Base-by-base conservation (phyloP, 208 protist species). In the Crithidia sp. region DNA sequence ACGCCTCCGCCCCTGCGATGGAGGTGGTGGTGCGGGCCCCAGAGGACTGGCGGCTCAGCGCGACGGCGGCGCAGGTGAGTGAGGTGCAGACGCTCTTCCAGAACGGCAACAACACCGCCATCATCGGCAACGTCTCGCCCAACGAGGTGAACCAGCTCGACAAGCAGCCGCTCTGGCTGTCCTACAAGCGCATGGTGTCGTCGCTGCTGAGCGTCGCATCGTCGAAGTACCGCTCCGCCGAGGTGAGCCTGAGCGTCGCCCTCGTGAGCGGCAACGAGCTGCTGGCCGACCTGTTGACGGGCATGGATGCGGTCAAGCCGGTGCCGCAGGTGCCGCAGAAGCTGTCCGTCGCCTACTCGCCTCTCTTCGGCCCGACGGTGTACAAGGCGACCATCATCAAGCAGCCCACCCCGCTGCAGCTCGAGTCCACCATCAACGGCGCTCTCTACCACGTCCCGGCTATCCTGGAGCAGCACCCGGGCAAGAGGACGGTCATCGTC, bases 151-250 rank as follows among this genome's bases (percentile, higher is more conserved):
- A 81, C 68, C 54, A 47, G 64, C 60, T 88, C 17, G 77, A 82
- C 76, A 88, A 88, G 79, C 83, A 88, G 60, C 83, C 83, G 43
- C 79, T 88, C n/a, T 88, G 83, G 83, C 55, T 88, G 68, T 81
- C 79, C n/a, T 88, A 85, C 79, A 88, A 88, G 76, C 68, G 72
- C 67, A 85, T 88, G 76, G 75, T 88, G 2, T 88, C 83, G 0
- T 88, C 83, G 8, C 69, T 88, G 7, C 68, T 88, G 39, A 88
- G 76, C 59, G 79, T 82, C 4, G 75, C 79, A 0, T 73, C 83
- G 47, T 66, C 76, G 60, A 84, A 84, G 76, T 88, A 88, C 70
- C 74, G 58, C 37, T 85, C 67, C 13, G 76, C 79, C 37, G 83
- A 88, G 75, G 83, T 88, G 49, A 85, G 76, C 61, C 74, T 88